These are phyloP conservation scores for Torrubiella hemipterigena DNA, from an alignment of 2,329 filamentous ascomycete genomes.

Conservation along the genomic window DNA sequence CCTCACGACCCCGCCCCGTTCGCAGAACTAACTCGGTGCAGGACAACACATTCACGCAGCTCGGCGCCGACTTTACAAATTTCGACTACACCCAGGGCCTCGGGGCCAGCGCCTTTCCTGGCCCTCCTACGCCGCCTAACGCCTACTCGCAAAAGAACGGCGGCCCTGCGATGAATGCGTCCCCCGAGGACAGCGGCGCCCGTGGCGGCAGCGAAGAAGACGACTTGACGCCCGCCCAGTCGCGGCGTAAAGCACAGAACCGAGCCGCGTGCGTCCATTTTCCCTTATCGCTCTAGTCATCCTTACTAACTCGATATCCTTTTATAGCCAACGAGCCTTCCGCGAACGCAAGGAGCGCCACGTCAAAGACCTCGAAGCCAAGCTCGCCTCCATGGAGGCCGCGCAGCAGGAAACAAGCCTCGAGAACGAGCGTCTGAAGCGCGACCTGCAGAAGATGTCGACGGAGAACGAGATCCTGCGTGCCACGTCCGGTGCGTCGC, in stretches of 20 bases:
- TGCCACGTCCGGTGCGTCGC: conserved; percentile 48
- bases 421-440: conserved; percentile 80
- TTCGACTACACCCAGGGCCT: conserved; percentile 32
- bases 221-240: conserved; percentile 45
- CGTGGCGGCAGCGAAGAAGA: conserved; percentile 41
- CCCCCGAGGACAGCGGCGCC: conserved; percentile 19
- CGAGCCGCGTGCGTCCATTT: conserved; percentile 42
- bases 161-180: neutral
- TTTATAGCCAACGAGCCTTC: conserved; percentile 79
- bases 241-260: conserved; percentile 48
- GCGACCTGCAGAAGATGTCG: conserved; percentile 68
- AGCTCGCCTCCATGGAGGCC: conserved; percentile 66
- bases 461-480: conserved; percentile 91
- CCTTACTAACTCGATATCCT: conserved; percentile 7
- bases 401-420: conserved; percentile 59
- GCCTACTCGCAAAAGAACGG: conserved; percentile 4
- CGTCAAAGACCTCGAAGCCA: conserved; percentile 83
- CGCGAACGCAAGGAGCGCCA: conserved; percentile 91
- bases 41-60: conserved; percentile 22
- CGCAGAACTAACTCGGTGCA: conserved; percentile 21
- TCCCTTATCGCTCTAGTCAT: neutral
- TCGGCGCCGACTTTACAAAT: conserved; percentile 31
- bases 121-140: conserved; percentile 40
- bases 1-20: too few species aligned
- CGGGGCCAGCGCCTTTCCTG: conserved; percentile 25